phyloP scores from a whole-genome alignment of 192 early-diverging fungal genomes.

The Thamnidium elegans region DNA sequence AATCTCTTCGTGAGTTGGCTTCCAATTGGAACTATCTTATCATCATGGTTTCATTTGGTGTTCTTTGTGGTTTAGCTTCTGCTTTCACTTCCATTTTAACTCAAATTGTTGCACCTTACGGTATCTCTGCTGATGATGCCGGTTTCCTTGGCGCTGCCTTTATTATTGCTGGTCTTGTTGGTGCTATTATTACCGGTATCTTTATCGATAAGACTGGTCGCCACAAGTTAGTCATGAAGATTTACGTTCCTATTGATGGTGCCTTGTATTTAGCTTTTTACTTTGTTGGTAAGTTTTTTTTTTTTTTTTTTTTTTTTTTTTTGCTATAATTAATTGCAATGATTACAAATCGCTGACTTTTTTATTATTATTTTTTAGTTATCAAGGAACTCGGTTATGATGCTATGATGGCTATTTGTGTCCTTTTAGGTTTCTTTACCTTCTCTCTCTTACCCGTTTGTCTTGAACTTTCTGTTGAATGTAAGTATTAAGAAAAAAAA shows the following conservation, averaged over 20 bases:
- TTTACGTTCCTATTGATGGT: slow-evolving; percentile 43
- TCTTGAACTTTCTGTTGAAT: slow-evolving; percentile 39
- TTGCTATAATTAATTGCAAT: no score
- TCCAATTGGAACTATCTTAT: slow-evolving; percentile 47
- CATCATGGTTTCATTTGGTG: slow-evolving; percentile 47
- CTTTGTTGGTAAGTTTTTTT: slow-evolving; percentile 38
- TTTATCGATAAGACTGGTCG: slow-evolving; percentile 56
- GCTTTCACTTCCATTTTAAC: slow-evolving; percentile 46
- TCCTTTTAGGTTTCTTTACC: slow-evolving; percentile 32
- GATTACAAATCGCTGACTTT: background rate
- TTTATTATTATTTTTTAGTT: background rate
- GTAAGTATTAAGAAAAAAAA: slow-evolving; percentile 16
- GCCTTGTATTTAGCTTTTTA: slow-evolving; percentile 42
- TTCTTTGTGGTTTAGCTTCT: slow-evolving; percentile 48
- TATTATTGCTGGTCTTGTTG: slow-evolving; percentile 57
- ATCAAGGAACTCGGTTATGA: slow-evolving; percentile 17
- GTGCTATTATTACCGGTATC: slow-evolving; percentile 47
- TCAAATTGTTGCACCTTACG: slow-evolving; percentile 47
- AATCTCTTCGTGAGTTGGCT: slow-evolving; percentile 37
- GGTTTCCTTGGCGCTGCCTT: slow-evolving; percentile 56
- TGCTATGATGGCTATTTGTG: slow-evolving; percentile 23
- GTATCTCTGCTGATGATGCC: slow-evolving; percentile 41
- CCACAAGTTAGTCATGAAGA: slow-evolving; percentile 45
- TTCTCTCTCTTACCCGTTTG: slow-evolving; percentile 33
- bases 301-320: background rate